These are phyloP conservation scores for Lodderomyces orthopsilosis DNA, from an alignment of 1,139 yeast species.

Conservation along the genomic window DNA sequence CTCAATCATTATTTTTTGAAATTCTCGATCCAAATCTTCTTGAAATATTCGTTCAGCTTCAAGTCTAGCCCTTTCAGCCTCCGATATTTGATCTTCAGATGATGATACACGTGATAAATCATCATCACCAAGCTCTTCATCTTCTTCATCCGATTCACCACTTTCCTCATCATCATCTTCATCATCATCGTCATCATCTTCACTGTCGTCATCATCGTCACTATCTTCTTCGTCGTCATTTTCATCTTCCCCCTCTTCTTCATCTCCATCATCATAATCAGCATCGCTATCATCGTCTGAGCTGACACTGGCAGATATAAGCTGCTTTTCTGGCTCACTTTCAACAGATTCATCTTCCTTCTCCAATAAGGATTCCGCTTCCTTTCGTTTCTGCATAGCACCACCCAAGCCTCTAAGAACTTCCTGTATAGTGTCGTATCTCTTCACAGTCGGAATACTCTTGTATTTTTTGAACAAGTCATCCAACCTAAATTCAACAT, in stretches of 20 bases:
- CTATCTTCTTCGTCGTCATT: slow-evolving; percentile 21
- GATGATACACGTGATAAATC: slow-evolving; percentile 8
- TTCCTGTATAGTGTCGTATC: slow-evolving; percentile 41
- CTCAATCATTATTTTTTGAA: slow-evolving; percentile 47
- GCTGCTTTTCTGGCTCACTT: slow-evolving; percentile 16
- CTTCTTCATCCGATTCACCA: slow-evolving; percentile 12
- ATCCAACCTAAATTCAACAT: slow-evolving; percentile 53
- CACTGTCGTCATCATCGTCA: slow-evolving; percentile 15
- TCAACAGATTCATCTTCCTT: slow-evolving; percentile 15
- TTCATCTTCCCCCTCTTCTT: slow-evolving; percentile 21
- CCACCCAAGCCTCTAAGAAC: slow-evolving; percentile 38
- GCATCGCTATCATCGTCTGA: slow-evolving; percentile 18
- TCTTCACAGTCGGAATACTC: slow-evolving; percentile 23
- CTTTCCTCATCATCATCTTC: slow-evolving; percentile 15
- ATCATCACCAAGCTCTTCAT: slow-evolving; percentile 4
- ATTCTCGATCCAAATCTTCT: slow-evolving; percentile 53
- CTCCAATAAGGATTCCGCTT: slow-evolving; percentile 17
- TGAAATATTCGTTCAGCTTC: slow-evolving; percentile 47
- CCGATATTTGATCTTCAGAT: slow-evolving; percentile 7
- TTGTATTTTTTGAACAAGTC: slow-evolving; percentile 37
- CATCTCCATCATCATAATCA: slow-evolving; percentile 20
- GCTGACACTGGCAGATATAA: slow-evolving; percentile 14
- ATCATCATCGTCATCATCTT: slow-evolving; percentile 12
- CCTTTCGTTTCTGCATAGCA: slow-evolving; percentile 20
- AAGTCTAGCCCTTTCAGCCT: slow-evolving; percentile 15